These are phyloP conservation scores for Pachysandra terminalis DNA, from an alignment of 164 flowering plant genomes.

Conservation along the genomic window DNA sequence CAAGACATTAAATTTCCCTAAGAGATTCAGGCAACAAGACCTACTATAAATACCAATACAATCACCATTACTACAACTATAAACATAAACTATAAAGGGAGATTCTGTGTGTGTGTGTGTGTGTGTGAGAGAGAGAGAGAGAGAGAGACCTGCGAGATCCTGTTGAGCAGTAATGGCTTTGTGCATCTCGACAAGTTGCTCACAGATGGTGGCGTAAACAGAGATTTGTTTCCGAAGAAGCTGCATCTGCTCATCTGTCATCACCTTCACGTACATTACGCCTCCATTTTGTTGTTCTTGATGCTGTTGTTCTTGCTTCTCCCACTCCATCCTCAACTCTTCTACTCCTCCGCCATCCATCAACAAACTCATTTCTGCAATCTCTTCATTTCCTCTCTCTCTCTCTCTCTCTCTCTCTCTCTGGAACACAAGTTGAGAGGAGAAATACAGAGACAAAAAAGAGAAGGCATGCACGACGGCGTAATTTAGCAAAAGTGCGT, in stretches of 20 bases:
- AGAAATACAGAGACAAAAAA: not conserved
- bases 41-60: not conserved
- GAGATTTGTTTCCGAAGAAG: conserved; percentile 65
- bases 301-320: conserved; percentile 21
- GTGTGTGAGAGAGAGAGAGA: conserved; percentile 4
- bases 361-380: conserved; percentile 4
- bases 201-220: conserved; percentile 70
- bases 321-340: conserved; percentile 29
- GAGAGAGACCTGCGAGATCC: conserved; percentile 48
- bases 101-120: not conserved
- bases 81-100: not conserved
- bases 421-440: not conserved
- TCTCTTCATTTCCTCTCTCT: not conserved
- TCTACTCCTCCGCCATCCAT: conserved; percentile 1
- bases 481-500: not conserved
- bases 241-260: conserved; percentile 94
- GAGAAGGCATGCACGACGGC: not conserved
- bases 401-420: conserved; percentile 3
- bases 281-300: conserved; percentile 12
- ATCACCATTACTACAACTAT: not conserved
- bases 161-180: conserved; percentile 58
- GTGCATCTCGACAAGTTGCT: conserved; percentile 80
- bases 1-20: not conserved
- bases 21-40: not conserved
- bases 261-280: conserved; percentile 52